These are phyloP conservation scores for Xylaria curta DNA, from an alignment of 495 filamentous ascomycete genomes.

Conservation along the genomic window DNA sequence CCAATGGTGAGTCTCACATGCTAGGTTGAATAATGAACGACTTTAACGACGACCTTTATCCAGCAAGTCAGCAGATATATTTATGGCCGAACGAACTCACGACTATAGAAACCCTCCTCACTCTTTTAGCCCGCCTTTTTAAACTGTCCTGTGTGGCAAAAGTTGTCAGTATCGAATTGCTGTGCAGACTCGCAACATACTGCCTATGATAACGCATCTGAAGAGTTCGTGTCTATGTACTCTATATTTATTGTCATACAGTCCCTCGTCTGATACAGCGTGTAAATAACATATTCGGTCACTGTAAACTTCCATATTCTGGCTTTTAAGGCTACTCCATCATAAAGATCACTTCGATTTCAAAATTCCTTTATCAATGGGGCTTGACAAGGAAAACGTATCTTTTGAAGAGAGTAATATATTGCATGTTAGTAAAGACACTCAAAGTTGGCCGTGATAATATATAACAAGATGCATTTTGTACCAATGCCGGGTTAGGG, in stretches of 20 bases:
- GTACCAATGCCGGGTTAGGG: not conserved
- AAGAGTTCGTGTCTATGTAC: not conserved
- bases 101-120: not conserved
- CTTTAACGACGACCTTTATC: not conserved
- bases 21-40: not conserved
- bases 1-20: too few relatives aligned
- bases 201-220: not conserved
- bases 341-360: not conserved
- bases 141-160: not conserved
- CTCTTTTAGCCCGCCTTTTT: not conserved
- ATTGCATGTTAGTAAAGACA: not conserved
- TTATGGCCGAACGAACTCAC: too few relatives aligned
- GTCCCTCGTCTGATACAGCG: not conserved
- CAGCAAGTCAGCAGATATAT: too few relatives aligned
- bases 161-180: not conserved
- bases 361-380: not conserved
- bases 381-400: not conserved
- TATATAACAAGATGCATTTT: not conserved
- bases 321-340: not conserved
- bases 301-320: not conserved
- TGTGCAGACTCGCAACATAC: not conserved
- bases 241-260: not conserved
- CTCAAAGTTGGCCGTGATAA: not conserved
- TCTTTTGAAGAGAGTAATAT: not conserved
- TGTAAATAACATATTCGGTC: not conserved